Percentiles rank a stretch among this genome's conserved stretches.
Evolutionary conservation across 2,329 filamentous ascomycete genomes (phyloP).

Genomic region (Fusarium papillatum): DNA sequence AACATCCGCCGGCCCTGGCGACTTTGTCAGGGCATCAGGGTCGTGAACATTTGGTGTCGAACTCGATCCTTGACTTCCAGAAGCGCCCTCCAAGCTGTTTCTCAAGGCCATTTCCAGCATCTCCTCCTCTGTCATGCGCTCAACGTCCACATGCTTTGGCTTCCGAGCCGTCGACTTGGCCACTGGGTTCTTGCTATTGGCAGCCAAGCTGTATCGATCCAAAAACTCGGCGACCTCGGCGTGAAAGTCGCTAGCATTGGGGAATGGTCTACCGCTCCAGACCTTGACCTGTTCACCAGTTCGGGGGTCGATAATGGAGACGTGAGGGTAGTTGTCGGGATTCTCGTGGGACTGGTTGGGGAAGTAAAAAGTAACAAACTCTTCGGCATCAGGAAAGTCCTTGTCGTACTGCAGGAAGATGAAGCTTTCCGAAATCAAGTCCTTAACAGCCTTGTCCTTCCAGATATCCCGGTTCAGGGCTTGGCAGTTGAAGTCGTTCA

Average conservation of each 20-base stretch:
- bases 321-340: constrained; percentile 93
- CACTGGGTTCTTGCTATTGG: constrained; percentile 93
- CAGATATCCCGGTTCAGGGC: constrained; percentile 94
- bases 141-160: constrained; percentile 79
- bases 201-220: constrained; percentile 93
- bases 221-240: constrained; percentile 95
- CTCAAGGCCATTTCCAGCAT: constrained; percentile 95
- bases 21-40: constrained; percentile 89
- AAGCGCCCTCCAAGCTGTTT: constrained; percentile 79
- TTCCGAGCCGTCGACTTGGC: constrained; percentile 74
- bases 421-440: constrained; percentile 92
- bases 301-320: constrained; percentile 94
- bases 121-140: constrained; percentile 95
- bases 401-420: constrained; percentile 96
- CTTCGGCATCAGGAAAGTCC: constrained; percentile 80
- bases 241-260: constrained; percentile 83
- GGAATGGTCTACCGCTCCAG: constrained; percentile 89
- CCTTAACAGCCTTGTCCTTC: constrained; percentile 86
- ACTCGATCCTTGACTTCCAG: constrained; percentile 49
- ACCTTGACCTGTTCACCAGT: constrained; percentile 98
- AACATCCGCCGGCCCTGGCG: constrained; percentile 62
- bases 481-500: constrained; percentile 95
- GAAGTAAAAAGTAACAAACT: constrained; percentile 95
- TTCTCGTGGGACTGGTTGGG: constrained; percentile 77
- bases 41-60: constrained; percentile 74